Evolutionary conservation across 768 basidiomycete genomes (phyloP).

Genomic region (Collybia sordida): DNA sequence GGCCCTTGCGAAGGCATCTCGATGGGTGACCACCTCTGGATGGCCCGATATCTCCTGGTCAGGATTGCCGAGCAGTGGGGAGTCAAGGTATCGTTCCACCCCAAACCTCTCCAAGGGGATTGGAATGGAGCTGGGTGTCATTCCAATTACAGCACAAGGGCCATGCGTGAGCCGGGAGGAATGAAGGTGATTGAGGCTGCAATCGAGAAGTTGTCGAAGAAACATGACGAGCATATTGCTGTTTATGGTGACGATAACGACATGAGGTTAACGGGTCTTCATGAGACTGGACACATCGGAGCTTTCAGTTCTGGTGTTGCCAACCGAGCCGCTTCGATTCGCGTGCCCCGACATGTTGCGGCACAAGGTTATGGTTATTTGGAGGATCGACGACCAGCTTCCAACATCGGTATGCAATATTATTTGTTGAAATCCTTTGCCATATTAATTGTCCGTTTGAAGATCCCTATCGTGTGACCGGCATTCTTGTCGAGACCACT

Average conservation of each 20-base stretch:
- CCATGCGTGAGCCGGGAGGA: slow-evolving; percentile 93
- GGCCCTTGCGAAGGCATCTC: slow-evolving; percentile 97
- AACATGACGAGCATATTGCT: slow-evolving; percentile 93
- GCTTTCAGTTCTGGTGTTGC: slow-evolving; percentile 93
- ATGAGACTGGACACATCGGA: slow-evolving; percentile 96
- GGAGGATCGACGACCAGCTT: slow-evolving; percentile 96
- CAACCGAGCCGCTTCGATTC: slow-evolving; percentile 95
- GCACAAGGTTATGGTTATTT: slow-evolving; percentile 93
- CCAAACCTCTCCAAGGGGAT: slow-evolving; percentile 94
- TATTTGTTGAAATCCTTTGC: slow-evolving; percentile 3
- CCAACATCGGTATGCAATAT: slow-evolving; percentile 83
- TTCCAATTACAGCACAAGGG: slow-evolving; percentile 95
- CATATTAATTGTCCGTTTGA: slow-evolving; percentile 9
- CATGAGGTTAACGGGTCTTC: slow-evolving; percentile 89
- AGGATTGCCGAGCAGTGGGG: slow-evolving; percentile 98
- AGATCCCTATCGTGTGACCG: slow-evolving; percentile 96
- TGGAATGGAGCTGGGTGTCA: slow-evolving; percentile 99
- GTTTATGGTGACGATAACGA: slow-evolving; percentile 99
- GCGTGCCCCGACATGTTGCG: slow-evolving; percentile 92
- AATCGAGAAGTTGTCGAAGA: slow-evolving; percentile 89
- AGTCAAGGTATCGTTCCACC: slow-evolving; percentile 98
- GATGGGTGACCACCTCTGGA: slow-evolving; percentile 99
- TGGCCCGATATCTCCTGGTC: slow-evolving; percentile 94
- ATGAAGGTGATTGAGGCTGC: slow-evolving; percentile 90
- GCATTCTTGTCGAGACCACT: slow-evolving; percentile 88